phyloP scores from a whole-genome alignment of 306 rosid genomes.

The Cicer cuneatum region DNA sequence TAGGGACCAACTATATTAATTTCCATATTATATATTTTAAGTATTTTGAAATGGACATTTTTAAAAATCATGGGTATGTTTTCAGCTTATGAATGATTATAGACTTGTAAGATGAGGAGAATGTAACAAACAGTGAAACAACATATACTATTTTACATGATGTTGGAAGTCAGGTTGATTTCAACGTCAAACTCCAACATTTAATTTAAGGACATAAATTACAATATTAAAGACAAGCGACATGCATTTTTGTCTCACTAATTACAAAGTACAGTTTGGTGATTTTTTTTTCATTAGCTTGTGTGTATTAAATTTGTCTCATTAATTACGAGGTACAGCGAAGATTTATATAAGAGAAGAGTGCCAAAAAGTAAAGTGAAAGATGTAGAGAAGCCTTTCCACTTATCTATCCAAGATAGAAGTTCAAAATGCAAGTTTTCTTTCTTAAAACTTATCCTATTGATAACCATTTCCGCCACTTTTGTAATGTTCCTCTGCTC shows the following conservation, averaged over 20 bases:
- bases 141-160: not conserved
- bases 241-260: not conserved
- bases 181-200: constrained; percentile 19
- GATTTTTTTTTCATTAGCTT: not conserved
- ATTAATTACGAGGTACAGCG: constrained; percentile 55
- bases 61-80: constrained; percentile 5
- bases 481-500: constrained; percentile 66
- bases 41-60: constrained; percentile 6
- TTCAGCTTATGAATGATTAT: constrained; percentile 15
- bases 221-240: not conserved
- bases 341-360: constrained; percentile 68
- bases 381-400: constrained; percentile 67
- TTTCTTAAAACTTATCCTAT: constrained; percentile 63
- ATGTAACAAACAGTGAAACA: not conserved
- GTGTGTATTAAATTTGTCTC: constrained; percentile 28
- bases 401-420: constrained; percentile 65
- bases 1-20: not conserved
- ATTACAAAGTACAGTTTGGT: not conserved
- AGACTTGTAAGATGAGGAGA: not conserved
- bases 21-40: not conserved
- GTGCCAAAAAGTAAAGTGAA: constrained; percentile 58
- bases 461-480: constrained; percentile 64
- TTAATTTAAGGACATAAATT: not conserved
- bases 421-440: constrained; percentile 77
- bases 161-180: constrained; percentile 23